Evolutionary conservation across 208 protist species (phyloP), one percentile per base, ranked within the genome.

Genomic region (Leishmania major): DNA sequence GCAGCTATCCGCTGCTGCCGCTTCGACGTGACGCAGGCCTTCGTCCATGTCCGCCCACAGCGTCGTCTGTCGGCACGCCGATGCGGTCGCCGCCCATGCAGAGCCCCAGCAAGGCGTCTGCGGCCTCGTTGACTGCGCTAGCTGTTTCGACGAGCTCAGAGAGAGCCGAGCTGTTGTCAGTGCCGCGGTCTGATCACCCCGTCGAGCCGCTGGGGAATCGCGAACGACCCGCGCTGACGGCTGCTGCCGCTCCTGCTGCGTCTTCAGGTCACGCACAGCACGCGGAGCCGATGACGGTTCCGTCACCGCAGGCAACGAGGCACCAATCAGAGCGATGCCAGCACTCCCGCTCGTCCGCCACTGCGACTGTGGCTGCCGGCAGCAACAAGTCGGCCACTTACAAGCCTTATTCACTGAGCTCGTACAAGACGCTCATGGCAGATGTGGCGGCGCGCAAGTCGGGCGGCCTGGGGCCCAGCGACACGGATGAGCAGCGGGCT

Each of bases 401-500:
- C 86, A 95, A 79, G 49, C 90, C 93, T 0, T 90, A 95, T 86
- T 89, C 87, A 5, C 78, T 96, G 11, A 79, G 92, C 40, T 89
- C 95, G 55, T 97, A 96, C 87, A 89, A 90, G 74, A n/a, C 70
- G 0, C 77, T 97, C 74, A 94, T 95, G 83, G 83, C 90, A 25
- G 74, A 89, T 57, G 83, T 92, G 17, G 85, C 88, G 43, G 62
- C 84, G 43, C 64, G 80, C 7, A 88, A 90, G 69, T 70, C 53
- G 2, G 90, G 94, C n/a, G 90, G 93, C 0, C 78, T 96, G 31
- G 95, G 93, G 0, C 91, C 91, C 2, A 88, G 83, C 51, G 95
- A 97, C 87, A 96, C 91, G 22, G 95, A 97, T 72, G 93, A 82
- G 69, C 93, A 96, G 81, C 92, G 93, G 2, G 79, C 80, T 31